Evolutionary conservation across 2,329 filamentous ascomycete species (phyloP).

Genomic region (Westerdykella ornata): DNA sequence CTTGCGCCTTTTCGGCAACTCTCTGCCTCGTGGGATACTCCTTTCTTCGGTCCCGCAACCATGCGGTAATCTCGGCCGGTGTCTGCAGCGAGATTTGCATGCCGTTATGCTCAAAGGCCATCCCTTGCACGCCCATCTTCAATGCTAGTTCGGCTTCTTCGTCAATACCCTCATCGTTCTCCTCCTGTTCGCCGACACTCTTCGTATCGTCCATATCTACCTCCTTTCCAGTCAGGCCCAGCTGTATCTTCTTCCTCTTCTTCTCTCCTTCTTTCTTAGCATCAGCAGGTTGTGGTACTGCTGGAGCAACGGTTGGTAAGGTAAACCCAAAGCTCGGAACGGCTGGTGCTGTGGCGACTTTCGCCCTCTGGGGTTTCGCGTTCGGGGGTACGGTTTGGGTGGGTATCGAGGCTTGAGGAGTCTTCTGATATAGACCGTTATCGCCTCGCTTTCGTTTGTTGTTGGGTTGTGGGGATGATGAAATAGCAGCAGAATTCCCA

Average conservation of each 20-base stretch:
- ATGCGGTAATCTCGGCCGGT: conserved; percentile 65
- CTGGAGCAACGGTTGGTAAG: conserved; percentile 15
- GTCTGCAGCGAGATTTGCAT: conserved; percentile 48
- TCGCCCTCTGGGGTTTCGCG: conserved; percentile 28
- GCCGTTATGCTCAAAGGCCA: conserved; percentile 53
- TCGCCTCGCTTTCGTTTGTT: conserved; percentile 24
- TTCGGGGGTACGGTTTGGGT: too few relatives aligned
- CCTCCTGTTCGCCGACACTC: conserved; percentile 10
- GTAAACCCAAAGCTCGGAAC: conserved; percentile 34
- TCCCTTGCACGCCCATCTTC: conserved; percentile 46
- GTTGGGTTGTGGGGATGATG: conserved; percentile 15
- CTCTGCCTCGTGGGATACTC: conserved; percentile 74
- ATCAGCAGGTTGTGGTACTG: conserved; percentile 3
- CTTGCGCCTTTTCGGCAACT: conserved; percentile 56
- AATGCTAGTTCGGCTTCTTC: conserved; percentile 53
- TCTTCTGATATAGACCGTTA: conserved; percentile 6
- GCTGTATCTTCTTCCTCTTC: conserved; percentile 58
- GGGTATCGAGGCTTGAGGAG: too few relatives aligned
- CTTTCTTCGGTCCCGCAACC: conserved; percentile 72
- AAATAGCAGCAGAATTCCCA: neutral
- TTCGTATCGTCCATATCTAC: conserved; percentile 52
- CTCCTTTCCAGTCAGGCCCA: conserved; percentile 48
- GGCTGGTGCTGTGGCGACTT: conserved; percentile 28
- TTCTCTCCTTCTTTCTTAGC: conserved; percentile 52
- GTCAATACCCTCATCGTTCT: conserved; percentile 61